These are phyloP conservation scores for Podila clonocystis DNA, from an alignment of 192 early-diverging fungal species.

Conservation along the genomic window DNA sequence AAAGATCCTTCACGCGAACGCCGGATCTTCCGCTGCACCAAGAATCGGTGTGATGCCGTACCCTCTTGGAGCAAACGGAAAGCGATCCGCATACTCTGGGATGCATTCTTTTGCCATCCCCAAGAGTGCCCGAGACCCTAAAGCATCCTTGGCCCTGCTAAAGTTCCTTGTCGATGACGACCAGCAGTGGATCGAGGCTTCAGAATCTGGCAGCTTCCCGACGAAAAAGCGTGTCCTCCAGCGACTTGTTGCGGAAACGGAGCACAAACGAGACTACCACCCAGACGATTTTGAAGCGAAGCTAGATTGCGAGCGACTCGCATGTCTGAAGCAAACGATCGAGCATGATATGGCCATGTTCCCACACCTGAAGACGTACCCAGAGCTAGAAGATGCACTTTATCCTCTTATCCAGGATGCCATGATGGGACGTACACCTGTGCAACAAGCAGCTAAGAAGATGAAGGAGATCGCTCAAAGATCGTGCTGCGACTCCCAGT, in stretches of 20 bases:
- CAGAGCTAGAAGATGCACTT: constrained; percentile 36
- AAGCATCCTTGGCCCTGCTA: constrained; percentile 3
- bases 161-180: constrained; percentile 39
- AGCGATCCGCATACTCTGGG: constrained; percentile 32
- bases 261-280: neutral
- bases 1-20: neutral
- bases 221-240: constrained; percentile 35
- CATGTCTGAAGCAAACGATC: constrained; percentile 15
- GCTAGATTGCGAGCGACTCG: constrained; percentile 31
- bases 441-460: constrained; percentile 9
- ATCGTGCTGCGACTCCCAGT: no score
- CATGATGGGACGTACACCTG: constrained; percentile 27
- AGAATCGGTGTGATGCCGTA: constrained; percentile 31
- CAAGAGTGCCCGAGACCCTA: constrained; percentile 13
- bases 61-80: constrained; percentile 16
- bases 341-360: constrained; percentile 46
- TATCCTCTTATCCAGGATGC: constrained; percentile 42
- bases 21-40: neutral
- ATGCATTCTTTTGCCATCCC: constrained; percentile 47
- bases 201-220: constrained; percentile 36
- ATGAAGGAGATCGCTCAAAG: constrained; percentile 16
- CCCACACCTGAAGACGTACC: constrained; percentile 29
- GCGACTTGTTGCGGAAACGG: constrained; percentile 17
- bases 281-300: neutral
- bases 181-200: constrained; percentile 39